These are phyloP conservation scores for Chlamydomonas sp. DNA, from an alignment of 139 green algal species.

Conservation along the genomic window DNA sequence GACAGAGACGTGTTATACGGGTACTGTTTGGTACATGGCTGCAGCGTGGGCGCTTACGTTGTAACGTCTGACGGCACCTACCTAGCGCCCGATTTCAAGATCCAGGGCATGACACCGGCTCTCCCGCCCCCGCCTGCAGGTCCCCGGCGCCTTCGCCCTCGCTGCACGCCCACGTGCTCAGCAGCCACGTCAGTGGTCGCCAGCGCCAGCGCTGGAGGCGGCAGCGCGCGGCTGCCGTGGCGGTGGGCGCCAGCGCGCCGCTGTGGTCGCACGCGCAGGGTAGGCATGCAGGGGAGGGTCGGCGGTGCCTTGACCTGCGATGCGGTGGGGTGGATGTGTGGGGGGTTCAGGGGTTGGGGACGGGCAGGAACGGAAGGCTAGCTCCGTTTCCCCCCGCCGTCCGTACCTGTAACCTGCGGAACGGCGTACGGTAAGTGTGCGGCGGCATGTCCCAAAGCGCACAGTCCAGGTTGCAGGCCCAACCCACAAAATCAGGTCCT, in stretches of 20 bases:
- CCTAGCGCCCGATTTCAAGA: too few species aligned
- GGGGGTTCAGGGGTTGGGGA: not conserved
- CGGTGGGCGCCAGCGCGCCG: slow-evolving; percentile 23
- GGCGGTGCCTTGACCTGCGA: not conserved
- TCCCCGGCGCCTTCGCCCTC: slow-evolving; percentile 2
- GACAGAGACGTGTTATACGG: not conserved
- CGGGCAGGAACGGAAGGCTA: too few species aligned
- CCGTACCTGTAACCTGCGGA: too few species aligned
- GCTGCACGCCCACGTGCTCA: slow-evolving; percentile 15
- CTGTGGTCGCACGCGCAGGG: slow-evolving; percentile 21
- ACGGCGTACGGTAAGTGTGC: too few species aligned
- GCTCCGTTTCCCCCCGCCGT: too few species aligned
- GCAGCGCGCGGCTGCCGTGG: slow-evolving; percentile 23
- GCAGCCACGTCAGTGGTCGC: not conserved
- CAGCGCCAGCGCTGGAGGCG: slow-evolving; percentile 33
- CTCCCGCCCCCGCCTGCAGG: not conserved
- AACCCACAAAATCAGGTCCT: too few species aligned
- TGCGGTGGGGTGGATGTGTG: not conserved
- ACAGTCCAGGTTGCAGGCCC: too few species aligned
- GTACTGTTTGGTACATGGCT: not conserved
- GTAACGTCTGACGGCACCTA: too few species aligned
- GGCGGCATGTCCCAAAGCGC: too few species aligned
- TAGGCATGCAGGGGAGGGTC: not conserved
- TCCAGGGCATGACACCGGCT: not conserved
- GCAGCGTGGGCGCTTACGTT: not conserved